Evolutionary conservation across 257 asterid genomes (phyloP).

Genomic region (Perilla frutescens): DNA sequence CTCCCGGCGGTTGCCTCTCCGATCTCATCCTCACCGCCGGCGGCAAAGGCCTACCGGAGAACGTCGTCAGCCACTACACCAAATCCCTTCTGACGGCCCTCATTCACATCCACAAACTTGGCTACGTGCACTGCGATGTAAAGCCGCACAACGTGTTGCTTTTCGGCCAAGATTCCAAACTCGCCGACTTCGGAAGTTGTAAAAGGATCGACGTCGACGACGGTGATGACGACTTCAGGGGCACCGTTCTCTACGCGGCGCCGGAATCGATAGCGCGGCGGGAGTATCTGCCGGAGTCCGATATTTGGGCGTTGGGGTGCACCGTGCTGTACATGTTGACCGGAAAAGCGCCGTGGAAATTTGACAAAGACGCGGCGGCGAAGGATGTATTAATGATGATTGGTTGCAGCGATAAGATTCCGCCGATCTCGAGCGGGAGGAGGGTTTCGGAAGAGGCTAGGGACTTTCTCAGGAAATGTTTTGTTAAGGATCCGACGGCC

Average conservation of each 20-base stretch:
- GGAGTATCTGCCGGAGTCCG: slow-evolving; percentile 31
- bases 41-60: slow-evolving; percentile 30
- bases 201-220: background rate
- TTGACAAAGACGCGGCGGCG: background rate
- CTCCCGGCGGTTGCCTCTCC: slow-evolving; percentile 35
- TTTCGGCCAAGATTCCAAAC: slow-evolving; percentile 20
- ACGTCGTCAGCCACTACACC: slow-evolving; percentile 15
- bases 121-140: slow-evolving; percentile 39
- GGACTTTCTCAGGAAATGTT: slow-evolving; percentile 25
- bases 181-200: slow-evolving; percentile 38
- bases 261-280: slow-evolving; percentile 32
- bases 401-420: slow-evolving; percentile 23
- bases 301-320: slow-evolving; percentile 40
- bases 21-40: slow-evolving; percentile 4
- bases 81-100: slow-evolving; percentile 33
- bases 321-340: slow-evolving; percentile 30
- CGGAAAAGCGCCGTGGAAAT: slow-evolving; percentile 30
- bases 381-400: slow-evolving; percentile 33
- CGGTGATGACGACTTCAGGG: slow-evolving; percentile 14
- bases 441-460: slow-evolving; percentile 30
- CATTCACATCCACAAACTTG: slow-evolving; percentile 30
- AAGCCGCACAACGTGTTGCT: slow-evolving; percentile 38
- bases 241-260: slow-evolving; percentile 38
- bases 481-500: slow-evolving; percentile 31
- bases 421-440: background rate